A percentile compares a stretch with the other conserved stretches of the same genome.
Conservation (phyloP, 495 filamentous ascomycete species). For the Chlorociboria aeruginascens region DNA sequence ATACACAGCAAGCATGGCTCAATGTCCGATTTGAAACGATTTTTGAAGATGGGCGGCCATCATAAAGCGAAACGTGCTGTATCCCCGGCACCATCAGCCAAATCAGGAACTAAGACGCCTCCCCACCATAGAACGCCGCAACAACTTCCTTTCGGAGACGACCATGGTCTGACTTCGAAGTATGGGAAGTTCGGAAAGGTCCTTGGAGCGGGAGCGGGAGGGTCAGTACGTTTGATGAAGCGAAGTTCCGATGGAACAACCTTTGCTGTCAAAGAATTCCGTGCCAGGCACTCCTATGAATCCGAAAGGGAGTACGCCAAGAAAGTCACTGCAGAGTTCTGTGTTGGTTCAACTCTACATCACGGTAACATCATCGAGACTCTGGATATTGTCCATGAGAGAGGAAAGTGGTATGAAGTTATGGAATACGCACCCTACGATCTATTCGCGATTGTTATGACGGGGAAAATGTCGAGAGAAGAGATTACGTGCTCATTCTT, state of each 20-base stretch:
- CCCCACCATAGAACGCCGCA: conserved; percentile 39
- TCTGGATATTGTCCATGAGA: conserved; percentile 92
- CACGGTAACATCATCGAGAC: conserved; percentile 99
- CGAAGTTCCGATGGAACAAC: conserved; percentile 79
- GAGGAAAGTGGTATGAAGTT: conserved; percentile 92
- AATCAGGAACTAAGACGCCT: conserved; percentile 45
- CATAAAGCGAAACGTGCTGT: conserved; percentile 55
- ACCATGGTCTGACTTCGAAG: conserved; percentile 80
- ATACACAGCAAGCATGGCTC: conserved; percentile 57
- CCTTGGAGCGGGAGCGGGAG: conserved; percentile 86
- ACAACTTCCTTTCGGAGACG: conserved; percentile 84
- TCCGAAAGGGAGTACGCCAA: conserved; percentile 91
- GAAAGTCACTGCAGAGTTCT: conserved; percentile 99
- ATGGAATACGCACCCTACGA: conserved; percentile 99
- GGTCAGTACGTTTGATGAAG: conserved; percentile 91
- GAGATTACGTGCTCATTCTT: conserved; percentile 86
- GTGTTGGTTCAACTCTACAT: conserved; percentile 91
- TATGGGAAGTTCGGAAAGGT: conserved; percentile 95
- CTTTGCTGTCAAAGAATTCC: conserved; percentile 96
- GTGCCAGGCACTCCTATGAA: conserved; percentile 87
- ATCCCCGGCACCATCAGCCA: conserved; percentile 42
- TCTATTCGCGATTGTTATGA: conserved; percentile 98
- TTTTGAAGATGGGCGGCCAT: conserved; percentile 62
- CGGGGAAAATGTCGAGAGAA: conserved; percentile 89
- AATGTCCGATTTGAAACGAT: conserved; percentile 89